Evolutionary conservation across 768 basidiomycete species (phyloP).

Genomic region (Amanita pallidorosea): DNA sequence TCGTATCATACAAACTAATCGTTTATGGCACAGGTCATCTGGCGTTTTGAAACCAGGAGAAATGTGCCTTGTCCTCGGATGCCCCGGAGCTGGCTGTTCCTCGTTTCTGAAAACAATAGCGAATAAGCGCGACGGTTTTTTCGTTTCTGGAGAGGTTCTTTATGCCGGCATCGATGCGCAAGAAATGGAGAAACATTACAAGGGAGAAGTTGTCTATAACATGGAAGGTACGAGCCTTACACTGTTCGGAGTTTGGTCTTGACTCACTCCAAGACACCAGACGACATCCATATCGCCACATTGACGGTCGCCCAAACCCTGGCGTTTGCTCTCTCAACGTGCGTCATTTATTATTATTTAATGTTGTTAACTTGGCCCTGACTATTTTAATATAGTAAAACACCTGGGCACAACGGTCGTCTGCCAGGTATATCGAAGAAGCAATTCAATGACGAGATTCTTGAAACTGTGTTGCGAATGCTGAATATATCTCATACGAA

Average conservation of each 20-base stretch:
- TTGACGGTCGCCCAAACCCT: constrained; percentile 75
- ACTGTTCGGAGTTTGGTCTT: not conserved
- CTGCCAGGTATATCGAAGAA: constrained; percentile 55
- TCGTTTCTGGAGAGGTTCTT: constrained; percentile 58
- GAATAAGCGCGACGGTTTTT: constrained; percentile 61
- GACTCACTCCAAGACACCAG: constrained; percentile 22
- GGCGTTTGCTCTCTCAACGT: constrained; percentile 56
- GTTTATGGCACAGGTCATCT: constrained; percentile 30
- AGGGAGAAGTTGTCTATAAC: constrained; percentile 73
- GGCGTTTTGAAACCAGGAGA: constrained; percentile 70
- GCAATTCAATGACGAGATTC: constrained; percentile 44
- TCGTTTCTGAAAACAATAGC: constrained; percentile 81
- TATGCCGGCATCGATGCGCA: constrained; percentile 72
- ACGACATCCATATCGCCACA: constrained; percentile 76
- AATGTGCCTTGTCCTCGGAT: constrained; percentile 81
- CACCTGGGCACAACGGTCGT: constrained; percentile 64
- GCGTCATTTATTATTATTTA: constrained; percentile 9
- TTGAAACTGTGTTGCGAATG: constrained; percentile 59
- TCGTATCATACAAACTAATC: not conserved
- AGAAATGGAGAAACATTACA: constrained; percentile 70
- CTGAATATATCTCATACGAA: constrained; percentile 78
- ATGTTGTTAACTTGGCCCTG: not conserved
- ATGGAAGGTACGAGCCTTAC: constrained; percentile 47
- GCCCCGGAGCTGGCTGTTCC: constrained; percentile 77
- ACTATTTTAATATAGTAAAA: constrained; percentile 29